phyloP scores from a whole-genome alignment of 106 monocot genomes.

The Xerophyta viscosa region DNA sequence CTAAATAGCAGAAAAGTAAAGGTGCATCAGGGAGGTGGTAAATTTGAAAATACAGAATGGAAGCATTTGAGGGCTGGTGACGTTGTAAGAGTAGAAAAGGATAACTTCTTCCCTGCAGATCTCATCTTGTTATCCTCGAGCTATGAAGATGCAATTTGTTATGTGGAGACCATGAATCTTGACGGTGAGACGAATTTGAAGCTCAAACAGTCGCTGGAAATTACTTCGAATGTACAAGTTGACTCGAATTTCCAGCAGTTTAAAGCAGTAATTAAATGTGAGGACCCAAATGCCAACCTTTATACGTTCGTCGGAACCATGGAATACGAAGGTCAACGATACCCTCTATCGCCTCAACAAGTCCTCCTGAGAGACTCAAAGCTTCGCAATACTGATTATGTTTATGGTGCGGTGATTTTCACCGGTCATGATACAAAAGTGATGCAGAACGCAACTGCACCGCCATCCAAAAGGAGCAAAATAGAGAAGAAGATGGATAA shows the following conservation, averaged over 20 bases:
- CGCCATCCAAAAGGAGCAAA: constrained; percentile 88
- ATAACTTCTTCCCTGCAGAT: constrained; percentile 83
- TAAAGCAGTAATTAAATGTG: constrained; percentile 57
- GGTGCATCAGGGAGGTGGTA: constrained; percentile 45
- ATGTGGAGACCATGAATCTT: constrained; percentile 97
- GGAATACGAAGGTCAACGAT: constrained; percentile 42
- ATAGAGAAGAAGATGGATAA: constrained; percentile 85
- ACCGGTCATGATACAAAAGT: constrained; percentile 91
- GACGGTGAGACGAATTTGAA: constrained; percentile 96
- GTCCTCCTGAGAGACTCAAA: constrained; percentile 86
- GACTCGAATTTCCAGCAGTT: constrained; percentile 48
- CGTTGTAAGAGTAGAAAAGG: constrained; percentile 84
- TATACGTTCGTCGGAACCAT: constrained; percentile 83
- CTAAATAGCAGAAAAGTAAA: constrained; percentile 73
- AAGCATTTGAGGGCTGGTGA: constrained; percentile 75
- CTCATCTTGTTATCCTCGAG: constrained; percentile 78
- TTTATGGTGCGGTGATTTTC: constrained; percentile 78
- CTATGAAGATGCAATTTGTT: constrained; percentile 85
- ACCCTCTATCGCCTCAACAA: constrained; percentile 80
- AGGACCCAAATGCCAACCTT: constrained; percentile 82
- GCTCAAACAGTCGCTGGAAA: constrained; percentile 68
- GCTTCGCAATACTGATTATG: constrained; percentile 71
- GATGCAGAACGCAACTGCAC: constrained; percentile 83
- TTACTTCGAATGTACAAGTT: constrained; percentile 52
- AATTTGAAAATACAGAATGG: constrained; percentile 59